Percentiles rank a stretch among this genome's conserved stretches.
Conservation (phyloP, 2,329 filamentous ascomycete genomes). For the Trichoderma sp. region DNA sequence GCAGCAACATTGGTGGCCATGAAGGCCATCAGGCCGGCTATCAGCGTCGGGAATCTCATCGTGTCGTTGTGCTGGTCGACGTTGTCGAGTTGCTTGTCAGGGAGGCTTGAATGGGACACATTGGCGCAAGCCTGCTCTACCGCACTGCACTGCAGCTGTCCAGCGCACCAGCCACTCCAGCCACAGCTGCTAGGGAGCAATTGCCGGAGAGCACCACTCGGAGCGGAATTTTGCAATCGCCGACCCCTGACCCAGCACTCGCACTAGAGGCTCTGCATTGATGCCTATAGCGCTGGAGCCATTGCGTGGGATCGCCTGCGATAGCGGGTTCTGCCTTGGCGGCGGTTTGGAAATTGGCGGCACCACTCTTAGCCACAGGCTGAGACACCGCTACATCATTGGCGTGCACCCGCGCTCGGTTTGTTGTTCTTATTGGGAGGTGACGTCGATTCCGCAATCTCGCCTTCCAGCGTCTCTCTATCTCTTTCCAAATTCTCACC, state of each 20-base stretch:
- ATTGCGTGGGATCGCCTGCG: conserved; percentile 16
- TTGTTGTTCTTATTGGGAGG: conserved; percentile 9
- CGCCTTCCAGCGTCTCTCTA: not conserved
- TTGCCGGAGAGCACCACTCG: conserved; percentile 21
- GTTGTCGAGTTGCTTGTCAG: conserved; percentile 33
- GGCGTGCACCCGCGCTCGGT: conserved; percentile 21
- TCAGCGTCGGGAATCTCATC: conserved; percentile 67
- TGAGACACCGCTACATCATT: conserved; percentile 24
- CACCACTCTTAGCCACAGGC: conserved; percentile 22
- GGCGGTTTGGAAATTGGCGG: conserved; percentile 5
- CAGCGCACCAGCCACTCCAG: conserved; percentile 10
- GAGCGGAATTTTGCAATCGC: conserved; percentile 30
- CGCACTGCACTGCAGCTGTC: not conserved
- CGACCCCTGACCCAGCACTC: conserved; percentile 23
- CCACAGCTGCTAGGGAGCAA: not conserved
- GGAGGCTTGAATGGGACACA: conserved; percentile 24
- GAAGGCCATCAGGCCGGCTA: conserved; percentile 70
- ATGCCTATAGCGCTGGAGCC: conserved; percentile 8
- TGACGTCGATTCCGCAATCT: conserved; percentile 24
- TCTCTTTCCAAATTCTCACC: not conserved
- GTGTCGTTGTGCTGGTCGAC: conserved; percentile 35
- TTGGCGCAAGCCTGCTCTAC: conserved; percentile 11
- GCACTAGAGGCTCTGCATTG: conserved; percentile 11
- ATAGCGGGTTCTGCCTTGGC: conserved; percentile 6
- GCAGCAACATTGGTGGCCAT: conserved; percentile 72